Base-by-base conservation (phyloP, 1,284 basidiomycete species). In the Tilletia setariae region DNA sequence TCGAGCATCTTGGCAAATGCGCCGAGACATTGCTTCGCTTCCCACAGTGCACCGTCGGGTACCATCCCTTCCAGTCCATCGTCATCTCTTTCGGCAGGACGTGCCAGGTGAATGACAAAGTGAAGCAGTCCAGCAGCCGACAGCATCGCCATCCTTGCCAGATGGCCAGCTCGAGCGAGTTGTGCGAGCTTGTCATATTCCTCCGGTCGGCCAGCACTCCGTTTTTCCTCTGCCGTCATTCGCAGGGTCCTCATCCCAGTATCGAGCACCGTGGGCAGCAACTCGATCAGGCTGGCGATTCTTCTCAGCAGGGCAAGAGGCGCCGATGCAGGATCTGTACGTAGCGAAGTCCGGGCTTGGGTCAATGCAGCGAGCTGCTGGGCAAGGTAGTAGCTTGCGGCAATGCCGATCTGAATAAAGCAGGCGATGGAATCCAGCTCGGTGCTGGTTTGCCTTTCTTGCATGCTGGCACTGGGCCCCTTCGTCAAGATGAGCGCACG, bases 1-100 rank as follows among this genome's bases (percentile, higher is more conserved):
- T 25, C 25, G 2, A 61, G 28, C 56, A 61, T 61, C 30, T 35
- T 16, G 15, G 56, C 23, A 61, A 61, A 61, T 40, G 28, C 56
- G 7, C 32, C 56, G 13, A 61, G 16, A 30, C n/a, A 61, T 2
- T 30, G 35, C 28, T 30, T 32, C 2, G 56, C 56, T 30, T 40
- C 19, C 56, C 32, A 3, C 2, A 40, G 30, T 2, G n/a, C 23
- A 2, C 32, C 32, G 4, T 13, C 30, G 7, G 25, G 19, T 19
- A 16, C n/a, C 30, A 9, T 19, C 1, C 9, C 28, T 32, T 16
- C 25, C 51, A 53, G 11, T 25, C 21, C 11, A 2, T 7, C 28
- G 2, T 61, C 28, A 61, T 40, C 30, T 13, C 16, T 16, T 8
- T 25, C 56, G 9, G 28, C 56, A 49, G 46, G 35, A 40, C 35